Evolutionary conservation across 192 early-diverging fungal species (phyloP).

Genomic region (Backusella psychrophila): DNA sequence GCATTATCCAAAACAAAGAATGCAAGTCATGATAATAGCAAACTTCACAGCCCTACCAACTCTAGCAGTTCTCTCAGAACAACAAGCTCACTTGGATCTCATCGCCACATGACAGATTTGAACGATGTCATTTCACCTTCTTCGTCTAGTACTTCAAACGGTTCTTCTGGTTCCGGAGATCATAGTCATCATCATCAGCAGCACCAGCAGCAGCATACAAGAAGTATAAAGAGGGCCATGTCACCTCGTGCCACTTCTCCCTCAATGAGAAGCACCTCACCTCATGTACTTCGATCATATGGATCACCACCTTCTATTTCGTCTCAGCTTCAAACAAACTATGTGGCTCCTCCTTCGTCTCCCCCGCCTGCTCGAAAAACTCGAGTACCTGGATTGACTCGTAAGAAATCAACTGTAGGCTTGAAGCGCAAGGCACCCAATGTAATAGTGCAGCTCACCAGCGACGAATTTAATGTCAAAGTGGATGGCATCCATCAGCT

Average conservation of each 20-base stretch:
- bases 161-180: slow-evolving; percentile 4
- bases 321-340: neutral
- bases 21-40: neutral
- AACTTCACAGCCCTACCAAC: neutral
- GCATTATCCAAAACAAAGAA: neutral
- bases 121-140: slow-evolving; percentile 17
- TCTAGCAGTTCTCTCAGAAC: slow-evolving; percentile 13
- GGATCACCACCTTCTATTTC: neutral
- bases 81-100: slow-evolving; percentile 11
- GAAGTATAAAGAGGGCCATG: slow-evolving; percentile 12
- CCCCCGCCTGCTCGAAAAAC: slow-evolving; percentile 16
- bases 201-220: neutral
- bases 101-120: neutral
- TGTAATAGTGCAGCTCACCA: slow-evolving; percentile 13
- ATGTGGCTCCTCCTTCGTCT: neutral
- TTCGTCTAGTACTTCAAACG: slow-evolving; percentile 10
- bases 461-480: slow-evolving; percentile 8
- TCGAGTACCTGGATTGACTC: slow-evolving; percentile 12
- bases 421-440: slow-evolving; percentile 13
- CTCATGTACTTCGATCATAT: neutral
- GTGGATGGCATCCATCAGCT: slow-evolving; percentile 14
- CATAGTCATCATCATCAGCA: neutral
- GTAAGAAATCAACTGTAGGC: slow-evolving; percentile 25
- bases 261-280: neutral
- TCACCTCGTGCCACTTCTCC: slow-evolving; percentile 10